phyloP scores from a whole-genome alignment of 306 rosid species.

The Trichosanthes truncata region DNA sequence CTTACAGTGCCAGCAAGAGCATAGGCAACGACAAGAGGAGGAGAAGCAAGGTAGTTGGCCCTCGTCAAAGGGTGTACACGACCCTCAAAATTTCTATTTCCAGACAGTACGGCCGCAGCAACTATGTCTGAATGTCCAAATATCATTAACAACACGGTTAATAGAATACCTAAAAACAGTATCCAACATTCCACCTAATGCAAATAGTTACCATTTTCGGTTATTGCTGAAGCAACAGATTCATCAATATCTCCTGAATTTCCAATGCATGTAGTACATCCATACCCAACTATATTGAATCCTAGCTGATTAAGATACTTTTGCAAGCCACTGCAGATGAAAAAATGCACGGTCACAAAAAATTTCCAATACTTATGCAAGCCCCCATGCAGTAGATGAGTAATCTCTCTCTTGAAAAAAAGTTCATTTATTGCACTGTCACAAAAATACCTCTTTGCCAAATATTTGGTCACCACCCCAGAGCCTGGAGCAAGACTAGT shows the following conservation, averaged over 20 bases:
- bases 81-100: constrained; percentile 96
- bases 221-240: constrained; percentile 70
- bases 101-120: constrained; percentile 95
- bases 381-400: constrained; percentile 31
- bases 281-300: constrained; percentile 85
- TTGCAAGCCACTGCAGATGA: constrained; percentile 65
- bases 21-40: constrained; percentile 97
- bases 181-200: background rate
- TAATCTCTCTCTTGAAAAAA: background rate
- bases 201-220: constrained; percentile 56
- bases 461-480: constrained; percentile 91
- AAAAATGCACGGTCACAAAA: background rate
- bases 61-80: constrained; percentile 93
- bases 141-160: constrained; percentile 17
- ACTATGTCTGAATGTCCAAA: constrained; percentile 51
- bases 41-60: constrained; percentile 98
- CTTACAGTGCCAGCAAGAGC: constrained; percentile 95
- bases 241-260: constrained; percentile 93
- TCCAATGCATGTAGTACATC: constrained; percentile 98
- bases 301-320: constrained; percentile 85
- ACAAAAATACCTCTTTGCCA: constrained; percentile 53
- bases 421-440: background rate
- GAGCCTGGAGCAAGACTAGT: constrained; percentile 99
- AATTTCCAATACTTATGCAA: constrained; percentile 44
- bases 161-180: background rate